Percentiles rank a stretch among this genome's conserved stretches.
These are phyloP conservation scores for Pythium utonaiense DNA, from an alignment of 352 stramenopile species.

Conservation along the genomic window DNA sequence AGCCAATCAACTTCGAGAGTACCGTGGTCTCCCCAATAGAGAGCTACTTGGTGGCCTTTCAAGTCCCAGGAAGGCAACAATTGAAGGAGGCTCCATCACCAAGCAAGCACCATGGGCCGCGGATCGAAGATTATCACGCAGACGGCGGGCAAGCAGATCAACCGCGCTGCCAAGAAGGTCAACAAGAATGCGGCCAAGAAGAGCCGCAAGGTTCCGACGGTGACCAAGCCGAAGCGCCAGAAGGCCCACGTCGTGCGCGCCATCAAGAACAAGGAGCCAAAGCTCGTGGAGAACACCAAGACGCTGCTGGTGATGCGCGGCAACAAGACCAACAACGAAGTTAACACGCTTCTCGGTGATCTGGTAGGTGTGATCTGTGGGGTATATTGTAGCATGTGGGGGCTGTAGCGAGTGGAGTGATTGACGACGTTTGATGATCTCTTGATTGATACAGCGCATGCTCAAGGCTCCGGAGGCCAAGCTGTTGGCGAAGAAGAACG, in stretches of 20 bases:
- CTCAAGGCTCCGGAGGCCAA: slow-evolving; percentile 86
- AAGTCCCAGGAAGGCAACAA: slow-evolving; percentile 21
- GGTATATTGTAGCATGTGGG: not conserved
- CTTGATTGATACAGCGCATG: slow-evolving; percentile 45
- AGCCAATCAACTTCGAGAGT: slow-evolving; percentile 25
- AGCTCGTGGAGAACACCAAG: slow-evolving; percentile 92
- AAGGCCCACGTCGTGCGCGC: slow-evolving; percentile 79
- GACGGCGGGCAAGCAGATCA: slow-evolving; percentile 64
- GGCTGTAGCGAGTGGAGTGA: not conserved
- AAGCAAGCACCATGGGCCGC: slow-evolving; percentile 42
- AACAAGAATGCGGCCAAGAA: slow-evolving; percentile 63
- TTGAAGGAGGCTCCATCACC: slow-evolving; percentile 11
- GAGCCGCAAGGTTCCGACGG: slow-evolving; percentile 63
- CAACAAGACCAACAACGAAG: slow-evolving; percentile 86
- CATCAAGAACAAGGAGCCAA: slow-evolving; percentile 88
- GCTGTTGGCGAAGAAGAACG: slow-evolving; percentile 92
- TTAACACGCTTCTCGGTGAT: slow-evolving; percentile 80
- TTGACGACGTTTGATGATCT: not conserved
- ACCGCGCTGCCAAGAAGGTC: slow-evolving; percentile 64
- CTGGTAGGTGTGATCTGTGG: slow-evolving; percentile 33
- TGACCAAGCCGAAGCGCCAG: slow-evolving; percentile 74
- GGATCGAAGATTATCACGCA: slow-evolving; percentile 66
- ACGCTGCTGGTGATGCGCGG: slow-evolving; percentile 84
- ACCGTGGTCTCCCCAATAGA: slow-evolving; percentile 17
- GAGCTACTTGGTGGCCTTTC: slow-evolving; percentile 23